phyloP scores from a whole-genome alignment of 352 stramenopile species.

The Pythium rhizo-oryzae region DNA sequence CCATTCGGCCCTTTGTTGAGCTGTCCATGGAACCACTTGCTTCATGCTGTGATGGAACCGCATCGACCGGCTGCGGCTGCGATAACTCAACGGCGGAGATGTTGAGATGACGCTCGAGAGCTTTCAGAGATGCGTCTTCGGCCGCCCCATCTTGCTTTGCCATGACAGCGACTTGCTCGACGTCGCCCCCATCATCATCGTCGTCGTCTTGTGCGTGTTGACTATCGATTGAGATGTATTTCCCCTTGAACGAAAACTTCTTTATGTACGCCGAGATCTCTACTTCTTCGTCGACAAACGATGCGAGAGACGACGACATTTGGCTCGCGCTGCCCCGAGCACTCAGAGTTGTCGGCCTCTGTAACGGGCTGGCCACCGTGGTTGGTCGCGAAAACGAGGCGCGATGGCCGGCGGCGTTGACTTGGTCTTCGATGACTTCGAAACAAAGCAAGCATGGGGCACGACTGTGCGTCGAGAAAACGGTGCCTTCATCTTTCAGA shows the following conservation, averaged over 20 bases:
- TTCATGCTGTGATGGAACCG: background rate
- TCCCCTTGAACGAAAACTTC: constrained; percentile 65
- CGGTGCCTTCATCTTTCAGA: constrained; percentile 68
- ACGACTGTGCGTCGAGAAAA: constrained; percentile 82
- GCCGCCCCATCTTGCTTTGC: constrained; percentile 14
- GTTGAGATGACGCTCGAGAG: constrained; percentile 28
- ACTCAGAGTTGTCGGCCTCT: constrained; percentile 2
- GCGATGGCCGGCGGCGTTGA: constrained; percentile 58
- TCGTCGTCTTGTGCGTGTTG: constrained; percentile 39
- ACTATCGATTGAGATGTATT: constrained; percentile 43
- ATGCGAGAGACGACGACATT: constrained; percentile 28
- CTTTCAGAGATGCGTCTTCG: constrained; percentile 20
- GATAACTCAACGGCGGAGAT: background rate
- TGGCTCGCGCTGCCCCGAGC: constrained; percentile 22
- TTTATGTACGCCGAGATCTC: constrained; percentile 54
- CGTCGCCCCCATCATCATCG: constrained; percentile 30
- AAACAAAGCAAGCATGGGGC: constrained; percentile 78
- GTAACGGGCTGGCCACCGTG: background rate
- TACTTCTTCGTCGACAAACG: constrained; percentile 44
- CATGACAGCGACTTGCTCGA: constrained; percentile 27
- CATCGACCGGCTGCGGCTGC: background rate
- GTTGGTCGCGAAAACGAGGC: constrained; percentile 25
- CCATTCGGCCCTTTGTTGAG: background rate
- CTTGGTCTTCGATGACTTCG: constrained; percentile 77
- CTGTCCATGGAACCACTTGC: constrained; percentile 1